Conservation (phyloP, 2,329 filamentous ascomycete genomes). For the Nemania serpens region DNA sequence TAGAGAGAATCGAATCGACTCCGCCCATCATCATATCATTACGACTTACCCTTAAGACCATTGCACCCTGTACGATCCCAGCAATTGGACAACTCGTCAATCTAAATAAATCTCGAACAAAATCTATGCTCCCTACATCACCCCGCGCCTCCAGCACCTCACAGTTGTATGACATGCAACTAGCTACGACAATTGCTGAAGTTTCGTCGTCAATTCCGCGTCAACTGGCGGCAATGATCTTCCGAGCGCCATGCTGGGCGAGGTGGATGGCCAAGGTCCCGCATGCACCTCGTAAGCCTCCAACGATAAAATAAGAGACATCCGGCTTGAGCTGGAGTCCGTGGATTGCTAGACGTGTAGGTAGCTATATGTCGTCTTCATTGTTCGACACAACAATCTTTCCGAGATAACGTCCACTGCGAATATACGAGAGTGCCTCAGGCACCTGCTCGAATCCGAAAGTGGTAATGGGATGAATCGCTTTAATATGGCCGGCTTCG, state of each 20-base stretch:
- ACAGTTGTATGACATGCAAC: neutral
- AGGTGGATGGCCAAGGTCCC: slow-evolving; percentile 42
- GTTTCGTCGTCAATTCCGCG: slow-evolving; percentile 27
- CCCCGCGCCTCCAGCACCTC: neutral
- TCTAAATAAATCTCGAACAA: neutral
- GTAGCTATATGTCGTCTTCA: slow-evolving; percentile 28
- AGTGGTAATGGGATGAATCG: neutral
- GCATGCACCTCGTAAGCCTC: slow-evolving; percentile 46
- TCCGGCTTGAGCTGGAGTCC: slow-evolving; percentile 32
- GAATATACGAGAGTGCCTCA: neutral
- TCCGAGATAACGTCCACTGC: slow-evolving; percentile 38
- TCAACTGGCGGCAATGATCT: slow-evolving; percentile 33
- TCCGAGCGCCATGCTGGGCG: slow-evolving; percentile 40
- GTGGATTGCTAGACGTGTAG: slow-evolving; percentile 26
- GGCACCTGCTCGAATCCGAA: neutral
- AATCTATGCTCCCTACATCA: neutral
- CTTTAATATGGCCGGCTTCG: neutral
- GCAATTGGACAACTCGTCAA: neutral
- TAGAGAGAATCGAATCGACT: slow-evolving; percentile 3
- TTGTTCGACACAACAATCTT: slow-evolving; percentile 43
- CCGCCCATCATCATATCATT: slow-evolving; percentile 8
- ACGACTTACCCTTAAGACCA: neutral
- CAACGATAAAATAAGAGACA: slow-evolving; percentile 44
- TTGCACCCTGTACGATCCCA: neutral
- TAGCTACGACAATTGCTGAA: neutral